phyloP scores from a whole-genome alignment of 192 early-diverging fungal genomes.

The Mortierella antarctica region DNA sequence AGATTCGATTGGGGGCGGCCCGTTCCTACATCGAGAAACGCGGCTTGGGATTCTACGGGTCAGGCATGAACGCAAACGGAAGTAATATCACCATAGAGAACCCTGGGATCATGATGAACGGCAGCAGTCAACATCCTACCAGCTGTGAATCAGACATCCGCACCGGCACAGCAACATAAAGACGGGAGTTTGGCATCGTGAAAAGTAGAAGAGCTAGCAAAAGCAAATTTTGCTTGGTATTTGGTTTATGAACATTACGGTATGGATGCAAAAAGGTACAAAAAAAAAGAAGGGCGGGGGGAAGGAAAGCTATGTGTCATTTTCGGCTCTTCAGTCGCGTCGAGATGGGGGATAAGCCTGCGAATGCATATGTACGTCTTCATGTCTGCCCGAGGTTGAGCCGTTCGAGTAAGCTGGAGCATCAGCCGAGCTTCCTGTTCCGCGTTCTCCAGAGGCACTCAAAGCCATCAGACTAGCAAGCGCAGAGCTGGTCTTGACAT shows the following conservation, averaged over 20 bases:
- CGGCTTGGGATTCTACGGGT: constrained; percentile 41
- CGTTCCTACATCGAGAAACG: constrained; percentile 68
- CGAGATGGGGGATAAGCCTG: constrained; percentile 18
- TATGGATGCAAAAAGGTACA: not conserved
- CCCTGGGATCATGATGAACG: not conserved
- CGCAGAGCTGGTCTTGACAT: constrained; percentile 41
- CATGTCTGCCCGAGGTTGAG: not conserved
- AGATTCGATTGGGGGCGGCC: constrained; percentile 69
- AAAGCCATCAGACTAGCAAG: constrained; percentile 46
- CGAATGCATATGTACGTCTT: constrained; percentile 4
- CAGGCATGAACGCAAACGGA: constrained; percentile 25
- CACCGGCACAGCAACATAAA: not conserved
- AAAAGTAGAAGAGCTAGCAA: not conserved
- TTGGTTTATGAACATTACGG: not conserved
- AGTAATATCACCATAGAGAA: constrained; percentile 4
- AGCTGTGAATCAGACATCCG: not conserved
- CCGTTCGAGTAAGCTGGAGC: not conserved
- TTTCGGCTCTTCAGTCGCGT: constrained; percentile 3
- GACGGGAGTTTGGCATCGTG: not conserved
- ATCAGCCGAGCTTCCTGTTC: not conserved
- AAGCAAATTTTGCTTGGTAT: constrained; percentile 6
- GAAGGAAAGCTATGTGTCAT: too few relatives aligned
- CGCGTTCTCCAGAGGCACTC: constrained; percentile 30
- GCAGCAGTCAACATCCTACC: not conserved
- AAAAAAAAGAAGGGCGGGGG: too few relatives aligned